A percentile compares a stretch with the other conserved stretches of the same genome.
Evolutionary conservation across 805 yeast species (phyloP).

Genomic region (Metschnikowia anglica): DNA sequence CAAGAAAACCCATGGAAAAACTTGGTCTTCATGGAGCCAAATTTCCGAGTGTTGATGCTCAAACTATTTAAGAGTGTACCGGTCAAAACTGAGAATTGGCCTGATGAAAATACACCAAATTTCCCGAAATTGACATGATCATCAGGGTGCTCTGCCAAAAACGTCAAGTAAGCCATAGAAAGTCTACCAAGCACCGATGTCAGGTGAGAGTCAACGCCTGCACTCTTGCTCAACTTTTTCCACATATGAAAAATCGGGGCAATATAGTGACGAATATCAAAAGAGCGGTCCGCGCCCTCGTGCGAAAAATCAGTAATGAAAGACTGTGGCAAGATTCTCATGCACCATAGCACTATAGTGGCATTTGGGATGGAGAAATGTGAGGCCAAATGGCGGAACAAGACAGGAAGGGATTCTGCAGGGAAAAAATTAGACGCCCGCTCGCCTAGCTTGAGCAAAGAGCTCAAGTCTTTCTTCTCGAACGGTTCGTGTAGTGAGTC

Average conservation of each 20-base stretch:
- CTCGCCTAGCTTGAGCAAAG: slow-evolving; percentile 52
- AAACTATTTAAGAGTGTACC: slow-evolving; percentile 50
- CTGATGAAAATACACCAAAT: slow-evolving; percentile 62
- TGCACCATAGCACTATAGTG: slow-evolving; percentile 48
- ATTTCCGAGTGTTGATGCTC: slow-evolving; percentile 49
- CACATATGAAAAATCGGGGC: slow-evolving; percentile 73
- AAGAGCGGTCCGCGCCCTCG: slow-evolving; percentile 27
- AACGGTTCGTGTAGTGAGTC: slow-evolving; percentile 46
- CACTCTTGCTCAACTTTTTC: slow-evolving; percentile 51
- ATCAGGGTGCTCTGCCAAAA: slow-evolving; percentile 24
- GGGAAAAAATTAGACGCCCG: slow-evolving; percentile 56
- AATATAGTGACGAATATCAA: slow-evolving; percentile 54
- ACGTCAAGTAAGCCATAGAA: slow-evolving; percentile 47
- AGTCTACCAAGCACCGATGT: slow-evolving; percentile 64
- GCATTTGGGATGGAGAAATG: slow-evolving; percentile 56
- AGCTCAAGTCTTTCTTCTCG: slow-evolving; percentile 50
- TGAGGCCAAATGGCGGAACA: slow-evolving; percentile 52
- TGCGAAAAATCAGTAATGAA: slow-evolving; percentile 25
- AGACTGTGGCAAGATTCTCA: slow-evolving; percentile 53
- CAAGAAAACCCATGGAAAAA: slow-evolving; percentile 45
- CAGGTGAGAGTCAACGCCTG: slow-evolving; percentile 60
- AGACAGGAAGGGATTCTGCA: slow-evolving; percentile 44
- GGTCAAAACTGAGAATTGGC: slow-evolving; percentile 60
- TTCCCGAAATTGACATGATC: slow-evolving; percentile 34
- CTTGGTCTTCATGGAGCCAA: slow-evolving; percentile 42